Evolutionary conservation across 768 basidiomycete genomes (phyloP).

Genomic region (Psilocybe subaeruginosa): DNA sequence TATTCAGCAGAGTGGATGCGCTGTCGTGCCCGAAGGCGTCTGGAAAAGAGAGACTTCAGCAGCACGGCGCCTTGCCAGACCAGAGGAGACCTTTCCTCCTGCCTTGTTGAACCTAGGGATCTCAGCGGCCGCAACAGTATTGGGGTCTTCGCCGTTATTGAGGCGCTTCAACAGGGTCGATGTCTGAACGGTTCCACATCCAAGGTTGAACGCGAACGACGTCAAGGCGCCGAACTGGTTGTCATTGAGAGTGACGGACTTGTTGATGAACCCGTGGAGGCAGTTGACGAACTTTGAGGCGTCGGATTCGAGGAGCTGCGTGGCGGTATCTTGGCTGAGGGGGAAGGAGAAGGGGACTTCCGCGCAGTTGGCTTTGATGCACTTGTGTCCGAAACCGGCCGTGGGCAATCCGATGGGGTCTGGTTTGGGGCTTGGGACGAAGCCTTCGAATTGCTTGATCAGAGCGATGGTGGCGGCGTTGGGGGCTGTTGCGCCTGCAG

Average conservation of each 20-base stretch:
- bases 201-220: conserved; percentile 35
- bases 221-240: conserved; percentile 40
- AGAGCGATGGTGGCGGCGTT: conserved; percentile 31
- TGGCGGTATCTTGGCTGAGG: conserved; percentile 30
- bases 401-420: conserved; percentile 39
- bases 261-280: conserved; percentile 29
- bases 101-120: conserved; percentile 36
- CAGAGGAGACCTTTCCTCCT: conserved; percentile 31
- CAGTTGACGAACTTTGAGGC: conserved; percentile 30
- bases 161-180: conserved; percentile 35
- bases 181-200: conserved; percentile 29
- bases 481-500: conserved; percentile 18
- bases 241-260: conserved; percentile 33
- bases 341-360: conserved; percentile 39
- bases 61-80: conserved; percentile 31
- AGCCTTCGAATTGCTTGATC: conserved; percentile 37
- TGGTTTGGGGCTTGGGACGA: conserved; percentile 34
- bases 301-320: conserved; percentile 32
- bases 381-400: conserved; percentile 39
- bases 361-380: conserved; percentile 29
- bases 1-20: conserved; percentile 30
- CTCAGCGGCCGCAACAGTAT: conserved; percentile 38
- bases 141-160: conserved; percentile 36
- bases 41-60: conserved; percentile 37
- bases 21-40: conserved; percentile 32